These are phyloP conservation scores for Prunus yedoensis DNA, from an alignment of 331 rosid genomes.

Conservation along the genomic window DNA sequence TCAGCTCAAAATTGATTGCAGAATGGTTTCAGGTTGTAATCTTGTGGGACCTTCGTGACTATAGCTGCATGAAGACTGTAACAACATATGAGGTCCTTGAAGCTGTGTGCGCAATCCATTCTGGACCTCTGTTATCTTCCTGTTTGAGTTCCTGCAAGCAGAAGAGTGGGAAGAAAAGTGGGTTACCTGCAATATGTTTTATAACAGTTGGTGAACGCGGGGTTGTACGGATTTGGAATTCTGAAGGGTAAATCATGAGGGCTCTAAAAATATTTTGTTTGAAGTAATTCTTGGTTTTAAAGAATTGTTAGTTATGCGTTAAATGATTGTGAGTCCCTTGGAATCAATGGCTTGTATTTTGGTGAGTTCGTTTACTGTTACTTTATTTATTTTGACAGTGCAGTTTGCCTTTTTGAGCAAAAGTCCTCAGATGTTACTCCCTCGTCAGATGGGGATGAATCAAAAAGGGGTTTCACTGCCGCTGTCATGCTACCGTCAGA, in stretches of 20 bases:
- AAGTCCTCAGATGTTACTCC: slow-evolving; percentile 66
- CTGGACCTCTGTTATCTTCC: slow-evolving; percentile 54
- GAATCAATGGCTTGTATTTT: slow-evolving; percentile 14
- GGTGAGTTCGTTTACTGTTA: slow-evolving; percentile 22
- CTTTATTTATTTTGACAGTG: slow-evolving; percentile 53
- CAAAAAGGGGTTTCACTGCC: slow-evolving; percentile 76
- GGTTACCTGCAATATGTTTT: slow-evolving; percentile 46
- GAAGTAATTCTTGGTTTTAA: slow-evolving; percentile 3
- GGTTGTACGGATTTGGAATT: slow-evolving; percentile 81
- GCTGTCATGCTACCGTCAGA: slow-evolving; percentile 64
- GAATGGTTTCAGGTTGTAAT: slow-evolving; percentile 71
- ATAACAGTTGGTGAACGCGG: slow-evolving; percentile 90
- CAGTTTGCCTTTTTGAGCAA: slow-evolving; percentile 89
- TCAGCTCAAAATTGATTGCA: slow-evolving; percentile 18
- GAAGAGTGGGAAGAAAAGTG: slow-evolving; percentile 39
- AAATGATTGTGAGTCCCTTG: not conserved
- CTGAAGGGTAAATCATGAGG: slow-evolving; percentile 62
- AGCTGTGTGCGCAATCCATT: slow-evolving; percentile 62
- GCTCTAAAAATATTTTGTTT: slow-evolving; percentile 3
- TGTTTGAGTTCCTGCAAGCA: slow-evolving; percentile 38
- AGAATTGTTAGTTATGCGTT: not conserved
- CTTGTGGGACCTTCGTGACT: slow-evolving; percentile 85
- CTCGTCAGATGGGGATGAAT: slow-evolving; percentile 51
- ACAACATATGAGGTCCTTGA: slow-evolving; percentile 86
- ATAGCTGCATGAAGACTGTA: slow-evolving; percentile 72